A percentile compares a stretch with the other conserved stretches of the same genome.
These are phyloP conservation scores for Epichloe coenophiala DNA, from an alignment of 2,329 filamentous ascomycete genomes.

Conservation along the genomic window DNA sequence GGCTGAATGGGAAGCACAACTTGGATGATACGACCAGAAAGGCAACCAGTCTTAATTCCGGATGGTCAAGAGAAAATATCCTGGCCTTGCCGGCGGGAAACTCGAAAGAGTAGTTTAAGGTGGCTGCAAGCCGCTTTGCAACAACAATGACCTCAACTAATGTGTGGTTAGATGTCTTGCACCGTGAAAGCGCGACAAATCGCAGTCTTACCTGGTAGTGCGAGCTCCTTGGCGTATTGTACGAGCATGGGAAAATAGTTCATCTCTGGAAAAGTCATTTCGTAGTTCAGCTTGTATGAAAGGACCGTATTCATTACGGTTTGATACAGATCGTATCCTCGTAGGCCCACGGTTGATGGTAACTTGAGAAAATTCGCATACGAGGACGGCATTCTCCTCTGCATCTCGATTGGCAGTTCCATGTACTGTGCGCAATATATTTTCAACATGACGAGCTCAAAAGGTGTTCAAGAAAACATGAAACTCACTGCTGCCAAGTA, in stretches of 20 bases:
- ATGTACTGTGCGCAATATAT: conserved; percentile 28
- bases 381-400: conserved; percentile 45
- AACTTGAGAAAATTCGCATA: conserved; percentile 49
- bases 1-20: conserved; percentile 62
- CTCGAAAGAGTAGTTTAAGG: conserved; percentile 35
- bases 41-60: conserved; percentile 62
- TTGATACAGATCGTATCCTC: conserved; percentile 48
- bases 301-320: conserved; percentile 47
- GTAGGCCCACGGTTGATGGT: conserved; percentile 24
- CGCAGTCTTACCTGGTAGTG: conserved; percentile 52
- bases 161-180: conserved; percentile 14
- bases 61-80: conserved; percentile 43
- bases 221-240: conserved; percentile 55
- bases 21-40: conserved; percentile 67
- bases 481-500: conserved; percentile 53
- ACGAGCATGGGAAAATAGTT: conserved; percentile 58
- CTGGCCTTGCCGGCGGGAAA: conserved; percentile 37
- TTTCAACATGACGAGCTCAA: neutral
- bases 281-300: conserved; percentile 54
- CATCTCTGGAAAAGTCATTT: conserved; percentile 56
- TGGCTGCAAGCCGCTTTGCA: conserved; percentile 30
- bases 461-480: neutral
- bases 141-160: conserved; percentile 38
- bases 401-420: conserved; percentile 50
- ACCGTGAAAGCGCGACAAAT: neutral